phyloP scores from a whole-genome alignment of 371 early-diverging fungal genomes.

The Choanephora cucurbitarum region DNA sequence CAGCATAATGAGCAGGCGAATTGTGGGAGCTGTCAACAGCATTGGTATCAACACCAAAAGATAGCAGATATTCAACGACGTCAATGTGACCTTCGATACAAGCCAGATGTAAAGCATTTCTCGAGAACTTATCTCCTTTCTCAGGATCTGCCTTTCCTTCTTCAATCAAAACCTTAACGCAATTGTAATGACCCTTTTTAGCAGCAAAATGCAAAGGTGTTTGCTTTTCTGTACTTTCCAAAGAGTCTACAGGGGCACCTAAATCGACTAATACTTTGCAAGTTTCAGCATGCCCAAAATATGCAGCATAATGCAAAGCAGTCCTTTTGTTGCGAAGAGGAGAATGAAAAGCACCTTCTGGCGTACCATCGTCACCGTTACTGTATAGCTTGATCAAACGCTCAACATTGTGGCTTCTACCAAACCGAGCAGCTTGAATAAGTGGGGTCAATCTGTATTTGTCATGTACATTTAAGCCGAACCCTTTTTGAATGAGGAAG shows the following conservation, averaged over 20 bases:
- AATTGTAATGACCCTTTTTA: constrained; percentile 49
- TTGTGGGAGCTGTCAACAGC: constrained; percentile 55
- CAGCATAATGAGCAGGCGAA: constrained; percentile 57
- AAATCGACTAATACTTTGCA: constrained; percentile 45
- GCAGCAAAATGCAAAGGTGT: constrained; percentile 56
- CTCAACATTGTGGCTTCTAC: constrained; percentile 37
- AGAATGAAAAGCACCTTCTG: constrained; percentile 31
- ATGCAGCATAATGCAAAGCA: constrained; percentile 61
- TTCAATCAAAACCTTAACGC: constrained; percentile 48
- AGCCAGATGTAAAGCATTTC: constrained; percentile 55
- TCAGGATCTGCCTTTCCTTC: constrained; percentile 51
- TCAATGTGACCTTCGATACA: constrained; percentile 52
- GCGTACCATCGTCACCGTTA: neutral
- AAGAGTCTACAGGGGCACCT: constrained; percentile 46
- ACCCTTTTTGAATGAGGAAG: constrained; percentile 41
- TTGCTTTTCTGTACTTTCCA: constrained; percentile 44
- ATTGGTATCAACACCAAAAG: constrained; percentile 50
- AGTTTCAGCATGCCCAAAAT: constrained; percentile 51
- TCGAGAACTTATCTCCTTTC: constrained; percentile 45
- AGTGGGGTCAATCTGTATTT: constrained; percentile 52
- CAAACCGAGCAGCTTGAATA: constrained; percentile 58
- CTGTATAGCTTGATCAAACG: constrained; percentile 12
- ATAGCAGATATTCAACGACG: constrained; percentile 40
- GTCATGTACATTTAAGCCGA: constrained; percentile 40
- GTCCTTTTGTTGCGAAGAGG: constrained; percentile 46